Evolutionary conservation across 2,329 filamentous ascomycete species (phyloP), one percentile per base, ranked within the genome.

Genomic region (Teratosphaeria pseudoeucalypti): DNA sequence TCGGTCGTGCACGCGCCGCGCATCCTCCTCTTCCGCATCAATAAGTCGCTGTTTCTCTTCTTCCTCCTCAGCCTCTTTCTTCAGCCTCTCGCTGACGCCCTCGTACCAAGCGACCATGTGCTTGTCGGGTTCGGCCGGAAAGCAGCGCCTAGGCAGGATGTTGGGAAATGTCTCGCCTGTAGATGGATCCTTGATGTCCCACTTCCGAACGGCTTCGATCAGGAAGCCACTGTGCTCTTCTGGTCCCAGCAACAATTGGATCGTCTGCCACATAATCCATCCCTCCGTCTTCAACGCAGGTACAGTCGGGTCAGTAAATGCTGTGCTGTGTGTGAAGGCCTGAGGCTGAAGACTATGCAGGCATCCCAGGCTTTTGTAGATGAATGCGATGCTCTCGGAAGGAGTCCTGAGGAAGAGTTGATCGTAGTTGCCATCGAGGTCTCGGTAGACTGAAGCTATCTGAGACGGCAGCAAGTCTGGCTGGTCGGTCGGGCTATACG

Each of bases 221-320:
- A 99, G 74, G 67, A 91, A 92, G 0, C 85, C 84, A 0, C 91
- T 88, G 75, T 97, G 92, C 67, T 95, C 89, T 66, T 94, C 87
- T 0, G 94, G 94, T 1, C 86, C 89, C 1, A 97, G 82, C 39
- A 97, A 78, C 26, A 96, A 82, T 75, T 97, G 90, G 58, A 97
- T 88, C 0, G 89, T 90, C 77, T 96, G 88, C 92, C 92, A 99
- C 72, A 90, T 86, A 52, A 92, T 89, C 73, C 95, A 99, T 49
- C 94, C 94, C 68, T 85, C 83, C 0, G 82, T 79, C 39, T 92
- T 95, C 59, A 99, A 77, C 14, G 91, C 89, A 0, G 94, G 94
- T 52, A 96, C 82, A 0, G 82, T 85, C 0, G 92, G 94, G 0
- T 85, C 79, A 3, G 82, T 82, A 71, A 89, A 96, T 47, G 84